A percentile compares a stretch with the other conserved stretches of the same genome.
Evolutionary conservation across 805 yeast species (phyloP).

Genomic region (Yamadazyma kitorensis): DNA sequence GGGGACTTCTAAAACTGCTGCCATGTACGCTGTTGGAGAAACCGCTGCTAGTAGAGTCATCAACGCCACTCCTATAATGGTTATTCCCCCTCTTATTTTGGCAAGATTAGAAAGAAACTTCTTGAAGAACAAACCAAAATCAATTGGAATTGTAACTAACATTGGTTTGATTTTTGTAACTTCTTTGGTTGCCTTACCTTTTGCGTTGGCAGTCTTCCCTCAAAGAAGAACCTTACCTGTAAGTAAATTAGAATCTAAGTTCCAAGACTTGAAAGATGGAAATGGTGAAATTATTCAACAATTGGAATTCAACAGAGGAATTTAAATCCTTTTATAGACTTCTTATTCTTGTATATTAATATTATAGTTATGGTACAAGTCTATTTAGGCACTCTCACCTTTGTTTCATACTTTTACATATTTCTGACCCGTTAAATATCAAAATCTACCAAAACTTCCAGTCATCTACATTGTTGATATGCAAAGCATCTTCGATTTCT

Average conservation of each 20-base stretch:
- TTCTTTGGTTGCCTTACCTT: constrained; percentile 84
- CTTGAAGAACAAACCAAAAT: constrained; percentile 64
- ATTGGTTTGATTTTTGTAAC: constrained; percentile 83
- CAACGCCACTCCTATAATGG: constrained; percentile 98
- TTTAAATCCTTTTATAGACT: constrained; percentile 37
- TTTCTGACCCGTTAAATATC: no score
- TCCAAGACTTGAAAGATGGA: constrained; percentile 58
- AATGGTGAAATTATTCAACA: constrained; percentile 54
- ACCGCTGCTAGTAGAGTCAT: constrained; percentile 94
- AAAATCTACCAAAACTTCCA: constrained; percentile 71
- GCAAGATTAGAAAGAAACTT: constrained; percentile 70
- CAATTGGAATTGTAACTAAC: constrained; percentile 68
- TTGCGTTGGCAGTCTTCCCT: constrained; percentile 95
- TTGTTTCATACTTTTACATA: no score
- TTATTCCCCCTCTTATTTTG: constrained; percentile 82
- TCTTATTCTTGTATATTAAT: constrained; percentile 5
- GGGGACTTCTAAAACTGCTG: constrained; percentile 78
- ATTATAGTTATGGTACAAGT: no score
- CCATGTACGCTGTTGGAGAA: constrained; percentile 90
- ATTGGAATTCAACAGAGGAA: constrained; percentile 92
- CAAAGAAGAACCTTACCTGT: constrained; percentile 70
- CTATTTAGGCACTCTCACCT: no score
- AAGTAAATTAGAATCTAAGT: constrained; percentile 58
- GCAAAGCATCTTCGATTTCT: constrained; percentile 48
- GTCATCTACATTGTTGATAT: constrained; percentile 36